These are phyloP conservation scores for Sporothrix brunneoviolacea DNA, from an alignment of 2,329 filamentous ascomycete species.

Conservation along the genomic window DNA sequence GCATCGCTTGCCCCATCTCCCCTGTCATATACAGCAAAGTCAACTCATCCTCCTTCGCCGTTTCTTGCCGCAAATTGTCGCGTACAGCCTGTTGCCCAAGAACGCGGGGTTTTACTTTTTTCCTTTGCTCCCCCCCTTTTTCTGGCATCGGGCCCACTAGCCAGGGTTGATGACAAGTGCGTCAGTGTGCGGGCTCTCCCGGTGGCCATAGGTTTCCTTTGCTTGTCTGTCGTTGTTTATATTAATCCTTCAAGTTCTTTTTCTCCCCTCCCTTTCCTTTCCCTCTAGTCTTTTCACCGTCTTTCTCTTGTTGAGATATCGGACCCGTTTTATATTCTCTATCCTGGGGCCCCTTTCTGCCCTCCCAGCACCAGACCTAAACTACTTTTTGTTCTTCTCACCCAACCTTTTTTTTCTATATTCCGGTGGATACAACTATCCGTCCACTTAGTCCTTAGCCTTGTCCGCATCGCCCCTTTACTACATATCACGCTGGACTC, in stretches of 20 bases:
- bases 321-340: too few relatives aligned
- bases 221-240: not conserved
- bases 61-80: constrained; percentile 1
- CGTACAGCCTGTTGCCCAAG: not conserved
- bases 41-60: too few relatives aligned
- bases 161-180: constrained; percentile 8
- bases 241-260: not conserved
- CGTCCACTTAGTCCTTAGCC: too few relatives aligned
- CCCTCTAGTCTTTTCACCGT: not conserved
- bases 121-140: not conserved
- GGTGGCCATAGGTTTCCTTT: constrained; percentile 1
- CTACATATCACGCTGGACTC: not conserved
- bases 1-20: not conserved
- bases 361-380: too few relatives aligned
- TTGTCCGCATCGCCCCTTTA: too few relatives aligned
- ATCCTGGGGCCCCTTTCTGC: too few relatives aligned
- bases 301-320: too few relatives aligned
- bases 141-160: not conserved
- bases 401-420: too few relatives aligned
- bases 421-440: too few relatives aligned
- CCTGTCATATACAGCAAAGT: too few relatives aligned
- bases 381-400: too few relatives aligned
- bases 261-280: not conserved
- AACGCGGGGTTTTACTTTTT: constrained; percentile 6
- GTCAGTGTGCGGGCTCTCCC: constrained; percentile 12